Base-by-base conservation (phyloP, 1,139 yeast genomes). In the Kurtzmaniella quercitrusa region DNA sequence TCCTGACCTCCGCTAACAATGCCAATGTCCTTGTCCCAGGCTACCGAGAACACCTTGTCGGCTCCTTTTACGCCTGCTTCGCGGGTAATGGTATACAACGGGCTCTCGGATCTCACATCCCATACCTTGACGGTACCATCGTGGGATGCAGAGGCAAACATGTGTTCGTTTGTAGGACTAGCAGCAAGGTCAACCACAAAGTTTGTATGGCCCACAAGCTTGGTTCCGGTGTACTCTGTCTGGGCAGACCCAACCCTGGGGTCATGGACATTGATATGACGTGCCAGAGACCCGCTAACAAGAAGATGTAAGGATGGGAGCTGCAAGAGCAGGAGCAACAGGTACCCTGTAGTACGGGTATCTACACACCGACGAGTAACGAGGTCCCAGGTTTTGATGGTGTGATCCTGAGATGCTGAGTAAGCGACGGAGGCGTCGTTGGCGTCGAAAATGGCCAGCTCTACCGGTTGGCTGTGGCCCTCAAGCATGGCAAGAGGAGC, bases 121-220 rank as follows among this genome's bases (percentile, higher is more conserved):
- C 99, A 93, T 17, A 93, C 85, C 55, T 90, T 84, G 38, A 86
- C 94, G 1, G 96, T 86, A 21, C 98, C 97, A 63, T 93, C 99
- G 60, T 90, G 96, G 12, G 97, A 89, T 15, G 86, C 95, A 7
- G 96, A 86, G 17, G 89, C 81, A 57, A 93, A 77, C 82, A 89
- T 80, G 63, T 88, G 83, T 41, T 80, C 86, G 54, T 82, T 85
- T 50, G 77, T 79, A 10, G 96, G 93, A 46, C 85, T 77, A 5
- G 86, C 78, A 37, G 84, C 79, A 51, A 93, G 70, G 2, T 85
- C 77, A 18, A 85, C 94, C 33, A 93, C 98, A 60, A 93, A 90
- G 65, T 91, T 91, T 41, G 87, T 79, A 65, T 93, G 99, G 9
- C 99, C 98, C 39, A 82, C 73, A 45, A 93, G 74, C 60, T 91